Conservation (phyloP, 2,329 filamentous ascomycete species). For the Trichophyton verrucosum region DNA sequence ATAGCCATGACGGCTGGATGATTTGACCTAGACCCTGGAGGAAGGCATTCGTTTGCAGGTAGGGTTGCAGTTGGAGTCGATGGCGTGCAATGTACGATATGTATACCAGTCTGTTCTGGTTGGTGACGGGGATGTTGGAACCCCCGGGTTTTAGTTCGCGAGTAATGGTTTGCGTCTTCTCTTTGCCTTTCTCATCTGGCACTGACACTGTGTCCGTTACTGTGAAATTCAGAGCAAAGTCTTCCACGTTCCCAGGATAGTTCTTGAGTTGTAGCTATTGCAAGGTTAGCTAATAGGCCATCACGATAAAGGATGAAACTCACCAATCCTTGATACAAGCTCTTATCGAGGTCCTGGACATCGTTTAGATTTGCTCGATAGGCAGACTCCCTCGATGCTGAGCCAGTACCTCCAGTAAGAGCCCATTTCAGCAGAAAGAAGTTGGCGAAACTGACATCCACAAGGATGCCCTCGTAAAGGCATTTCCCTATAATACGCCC, state of each 20-base stretch:
- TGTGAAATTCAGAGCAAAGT: slow-evolving; percentile 77
- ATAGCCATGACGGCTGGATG: slow-evolving; percentile 83
- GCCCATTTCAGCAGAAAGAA: slow-evolving; percentile 98
- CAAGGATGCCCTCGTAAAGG: slow-evolving; percentile 88
- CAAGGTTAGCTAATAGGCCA: slow-evolving; percentile 5
- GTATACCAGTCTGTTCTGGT: slow-evolving; percentile 86
- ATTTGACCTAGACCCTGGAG: slow-evolving; percentile 74
- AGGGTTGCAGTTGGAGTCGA: slow-evolving; percentile 67
- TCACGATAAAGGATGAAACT: slow-evolving; percentile 17
- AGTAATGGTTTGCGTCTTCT: slow-evolving; percentile 37
- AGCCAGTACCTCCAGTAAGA: slow-evolving; percentile 52
- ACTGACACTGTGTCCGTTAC: slow-evolving; percentile 57
- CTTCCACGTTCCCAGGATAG: slow-evolving; percentile 65
- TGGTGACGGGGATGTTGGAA: slow-evolving; percentile 66
- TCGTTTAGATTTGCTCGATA: slow-evolving; percentile 95
- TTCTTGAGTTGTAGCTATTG: slow-evolving; percentile 59
- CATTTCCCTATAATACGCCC: slow-evolving; percentile 92
- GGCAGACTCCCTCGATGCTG: slow-evolving; percentile 53
- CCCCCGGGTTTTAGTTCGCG: slow-evolving; percentile 67
- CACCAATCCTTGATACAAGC: slow-evolving; percentile 73
- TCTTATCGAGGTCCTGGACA: slow-evolving; percentile 78
- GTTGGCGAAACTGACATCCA: slow-evolving; percentile 82
- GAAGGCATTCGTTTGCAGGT: slow-evolving; percentile 74
- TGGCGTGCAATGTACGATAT: slow-evolving; percentile 85
- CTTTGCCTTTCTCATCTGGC: slow-evolving; percentile 31